Conservation (phyloP, 176 grass and related monocot species). For the Oryza nivara region DNA sequence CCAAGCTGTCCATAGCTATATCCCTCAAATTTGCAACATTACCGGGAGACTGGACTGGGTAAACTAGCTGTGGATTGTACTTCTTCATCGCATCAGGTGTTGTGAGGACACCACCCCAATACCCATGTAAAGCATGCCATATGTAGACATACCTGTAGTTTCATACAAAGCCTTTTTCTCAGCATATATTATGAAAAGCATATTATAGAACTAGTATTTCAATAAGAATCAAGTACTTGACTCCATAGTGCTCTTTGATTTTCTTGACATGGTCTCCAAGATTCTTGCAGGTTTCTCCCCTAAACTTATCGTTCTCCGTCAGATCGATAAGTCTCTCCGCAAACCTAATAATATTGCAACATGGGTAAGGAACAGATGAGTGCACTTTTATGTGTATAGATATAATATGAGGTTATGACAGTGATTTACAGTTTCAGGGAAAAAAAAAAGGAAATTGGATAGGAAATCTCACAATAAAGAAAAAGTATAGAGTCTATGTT, state of each 20-base stretch:
- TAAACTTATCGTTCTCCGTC: constrained; percentile 61
- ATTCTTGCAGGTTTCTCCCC: constrained; percentile 44
- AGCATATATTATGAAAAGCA: neutral
- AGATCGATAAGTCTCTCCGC: constrained; percentile 45
- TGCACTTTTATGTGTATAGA: neutral
- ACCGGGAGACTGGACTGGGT: constrained; percentile 53
- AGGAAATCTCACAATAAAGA: neutral
- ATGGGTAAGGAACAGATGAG: neutral
- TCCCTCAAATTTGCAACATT: constrained; percentile 55
- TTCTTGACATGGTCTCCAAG: constrained; percentile 41
- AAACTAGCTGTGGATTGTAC: constrained; percentile 53
- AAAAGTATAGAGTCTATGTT: neutral
- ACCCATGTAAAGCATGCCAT: constrained; percentile 64
- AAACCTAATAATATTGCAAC: constrained; percentile 48
- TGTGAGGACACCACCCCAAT: constrained; percentile 55
- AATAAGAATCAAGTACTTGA: constrained; percentile 46
- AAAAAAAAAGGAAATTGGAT: neutral
- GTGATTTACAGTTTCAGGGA: neutral
- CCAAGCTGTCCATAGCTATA: constrained; percentile 66
- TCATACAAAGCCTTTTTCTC: neutral
- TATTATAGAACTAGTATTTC: constrained; percentile 10
- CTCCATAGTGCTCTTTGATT: constrained; percentile 53
- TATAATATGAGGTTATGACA: neutral
- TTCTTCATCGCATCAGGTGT: constrained; percentile 52
- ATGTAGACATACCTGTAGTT: constrained; percentile 47